These are phyloP conservation scores for Xylaria sp. DNA, from an alignment of 2,329 filamentous ascomycete genomes.

Conservation along the genomic window DNA sequence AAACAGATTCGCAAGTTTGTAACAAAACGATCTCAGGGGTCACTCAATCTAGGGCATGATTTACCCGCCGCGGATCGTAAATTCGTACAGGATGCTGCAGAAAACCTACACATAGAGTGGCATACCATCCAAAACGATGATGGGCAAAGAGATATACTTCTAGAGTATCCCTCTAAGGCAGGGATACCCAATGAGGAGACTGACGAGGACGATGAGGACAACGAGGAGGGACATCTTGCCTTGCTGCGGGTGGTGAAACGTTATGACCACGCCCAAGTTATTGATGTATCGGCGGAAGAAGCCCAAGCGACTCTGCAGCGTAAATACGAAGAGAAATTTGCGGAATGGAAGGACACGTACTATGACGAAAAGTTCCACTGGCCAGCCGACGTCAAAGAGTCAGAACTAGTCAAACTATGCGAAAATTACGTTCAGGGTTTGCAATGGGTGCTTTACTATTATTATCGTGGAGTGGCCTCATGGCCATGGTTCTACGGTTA, in stretches of 20 bases:
- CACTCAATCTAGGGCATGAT: constrained; percentile 77
- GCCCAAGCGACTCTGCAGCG: constrained; percentile 81
- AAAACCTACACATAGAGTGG: constrained; percentile 68
- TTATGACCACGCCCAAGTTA: constrained; percentile 89
- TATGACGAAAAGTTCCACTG: constrained; percentile 91
- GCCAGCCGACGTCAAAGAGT: constrained; percentile 78
- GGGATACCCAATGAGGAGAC: constrained; percentile 55
- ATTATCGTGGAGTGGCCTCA: constrained; percentile 95
- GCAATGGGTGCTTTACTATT: constrained; percentile 98
- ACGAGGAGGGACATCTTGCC: constrained; percentile 84
- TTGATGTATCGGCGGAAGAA: constrained; percentile 83
- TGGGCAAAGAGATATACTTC: constrained; percentile 63
- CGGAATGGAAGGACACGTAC: constrained; percentile 93
- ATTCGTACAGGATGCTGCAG: constrained; percentile 89
- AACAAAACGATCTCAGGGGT: constrained; percentile 70
- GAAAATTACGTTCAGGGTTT: constrained; percentile 98
- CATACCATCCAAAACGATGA: constrained; percentile 67
- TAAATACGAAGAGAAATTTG: constrained; percentile 90
- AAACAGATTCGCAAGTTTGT: constrained; percentile 85
- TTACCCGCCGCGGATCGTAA: constrained; percentile 88
- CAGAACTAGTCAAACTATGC: constrained; percentile 81
- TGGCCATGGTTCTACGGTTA: constrained; percentile 99
- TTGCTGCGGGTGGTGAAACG: constrained; percentile 86
- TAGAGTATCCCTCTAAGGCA: constrained; percentile 61
- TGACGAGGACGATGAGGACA: constrained; percentile 64